Base-by-base conservation (phyloP, 257 asterid species). In the Solanum bulbocastanum region DNA sequence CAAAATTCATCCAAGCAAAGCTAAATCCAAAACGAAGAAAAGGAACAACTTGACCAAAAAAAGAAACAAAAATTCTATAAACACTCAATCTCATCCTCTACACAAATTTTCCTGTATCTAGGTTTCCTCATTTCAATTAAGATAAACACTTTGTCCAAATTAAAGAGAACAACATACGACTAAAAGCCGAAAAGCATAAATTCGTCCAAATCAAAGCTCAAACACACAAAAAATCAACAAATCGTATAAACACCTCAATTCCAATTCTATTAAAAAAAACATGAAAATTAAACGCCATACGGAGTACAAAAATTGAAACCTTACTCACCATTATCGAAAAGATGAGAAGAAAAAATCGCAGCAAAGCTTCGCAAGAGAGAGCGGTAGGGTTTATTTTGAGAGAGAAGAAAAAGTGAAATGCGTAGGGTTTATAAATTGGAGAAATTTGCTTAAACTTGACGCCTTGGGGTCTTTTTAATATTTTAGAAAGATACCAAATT, bases 361-460 rank as follows among this genome's bases (percentile, higher is more conserved):
- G 75, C 7, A 0, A 35, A 52, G 68, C 23, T 30, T 22, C 27
- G 30, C 14, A 10, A 60, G 69, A 66, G 39, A 52, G 37, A 13
- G n/a, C 12, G 58, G 32, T 78, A 42, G 84, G 84, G 65, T 78
- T 52, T 52, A 52, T 78, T 78, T 16, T 22, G 86, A 20, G 37
- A 18, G 56, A 15, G 44, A 22, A n/a, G 62, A 33, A 74, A 33
- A 84, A 83, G 76, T 4, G 14, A 36, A 20, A 46, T 73, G 72
- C 84, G n/a, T 52, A 86, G 90, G 90, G 90, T 88, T 86, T 86
- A 79, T 88, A 69, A 83, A 15, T 52, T n/a, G 44, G 12, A 12
- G 1, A 39, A 25, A 10, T 11, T 56, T n/a, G 89, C 91, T 89
- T 89, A 40, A 56, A 72, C 58, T 75, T 46, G 87, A 89, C 89